These are phyloP conservation scores for Leccinum obscurum DNA, from an alignment of 768 basidiomycete species.

Conservation along the genomic window DNA sequence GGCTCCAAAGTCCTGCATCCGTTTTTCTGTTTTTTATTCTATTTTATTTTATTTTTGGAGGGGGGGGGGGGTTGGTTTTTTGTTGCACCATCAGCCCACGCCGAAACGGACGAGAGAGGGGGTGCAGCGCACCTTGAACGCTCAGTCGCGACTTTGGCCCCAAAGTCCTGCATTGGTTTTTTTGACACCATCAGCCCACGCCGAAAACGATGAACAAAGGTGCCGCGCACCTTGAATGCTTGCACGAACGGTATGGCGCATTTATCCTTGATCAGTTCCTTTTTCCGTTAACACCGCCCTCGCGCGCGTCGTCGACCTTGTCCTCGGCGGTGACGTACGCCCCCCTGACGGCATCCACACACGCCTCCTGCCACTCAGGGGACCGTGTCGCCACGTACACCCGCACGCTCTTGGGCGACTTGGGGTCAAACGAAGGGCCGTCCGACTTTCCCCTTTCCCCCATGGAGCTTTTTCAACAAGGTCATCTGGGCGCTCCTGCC, in stretches of 20 bases:
- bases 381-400: slow-evolving; percentile 79
- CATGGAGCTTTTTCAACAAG: slow-evolving; percentile 72
- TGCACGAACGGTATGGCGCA: slow-evolving; percentile 94
- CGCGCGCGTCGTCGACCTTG: slow-evolving; percentile 81
- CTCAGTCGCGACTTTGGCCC: slow-evolving; percentile 5
- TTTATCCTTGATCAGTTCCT: slow-evolving; percentile 93
- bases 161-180: too few species aligned
- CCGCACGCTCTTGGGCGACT: slow-evolving; percentile 79
- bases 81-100: not conserved
- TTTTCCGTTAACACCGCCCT: slow-evolving; percentile 60
- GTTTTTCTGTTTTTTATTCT: too few species aligned
- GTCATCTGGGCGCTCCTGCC: slow-evolving; percentile 58
- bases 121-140: slow-evolving; percentile 72
- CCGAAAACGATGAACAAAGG: not conserved
- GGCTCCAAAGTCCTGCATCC: slow-evolving; percentile 73
- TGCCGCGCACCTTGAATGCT: slow-evolving; percentile 72
- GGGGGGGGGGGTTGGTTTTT: too few species aligned
- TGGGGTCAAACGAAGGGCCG: slow-evolving; percentile 74
- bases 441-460: slow-evolving; percentile 57
- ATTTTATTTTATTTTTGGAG: too few species aligned
- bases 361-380: slow-evolving; percentile 96
- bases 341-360: slow-evolving; percentile 69
- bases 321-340: slow-evolving; percentile 57
- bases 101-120: not conserved
- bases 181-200: not conserved